A percentile compares a stretch with the other conserved stretches of the same genome.
These are phyloP conservation scores for Polychytrium aggregatum DNA, from an alignment of 192 early-diverging fungal genomes.

Conservation along the genomic window DNA sequence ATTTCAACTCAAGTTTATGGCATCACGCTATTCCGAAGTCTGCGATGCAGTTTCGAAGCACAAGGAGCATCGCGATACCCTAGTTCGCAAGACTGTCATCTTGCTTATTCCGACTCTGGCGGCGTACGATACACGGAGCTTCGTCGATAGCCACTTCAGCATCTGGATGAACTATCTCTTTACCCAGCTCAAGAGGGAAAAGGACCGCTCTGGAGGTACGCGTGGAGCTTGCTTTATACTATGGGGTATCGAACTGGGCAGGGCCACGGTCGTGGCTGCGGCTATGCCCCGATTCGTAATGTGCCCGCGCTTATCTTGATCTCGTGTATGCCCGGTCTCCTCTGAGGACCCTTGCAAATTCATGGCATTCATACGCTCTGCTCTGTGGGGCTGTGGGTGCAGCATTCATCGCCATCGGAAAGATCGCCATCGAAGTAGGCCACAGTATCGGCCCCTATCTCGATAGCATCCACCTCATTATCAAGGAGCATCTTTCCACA, in stretches of 20 bases:
- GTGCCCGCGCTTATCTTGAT: too few relatives aligned
- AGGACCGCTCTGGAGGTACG: conserved; percentile 45
- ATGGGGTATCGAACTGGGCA: too few relatives aligned
- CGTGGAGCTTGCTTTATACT: too few relatives aligned
- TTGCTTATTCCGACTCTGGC: conserved; percentile 74
- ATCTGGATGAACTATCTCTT: conserved; percentile 66
- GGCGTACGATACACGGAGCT: conserved; percentile 58
- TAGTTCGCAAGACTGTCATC: conserved; percentile 75
- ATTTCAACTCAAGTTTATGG: conserved; percentile 88
- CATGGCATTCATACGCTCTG: too few relatives aligned
- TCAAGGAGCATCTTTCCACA: conserved; percentile 60
- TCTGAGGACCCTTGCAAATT: too few relatives aligned
- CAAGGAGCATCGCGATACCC: conserved; percentile 63
- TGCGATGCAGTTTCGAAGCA: conserved; percentile 66
- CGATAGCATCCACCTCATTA: conserved; percentile 60
- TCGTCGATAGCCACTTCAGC: conserved; percentile 54
- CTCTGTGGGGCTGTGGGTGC: conserved; percentile 6
- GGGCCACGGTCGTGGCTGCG: too few relatives aligned
- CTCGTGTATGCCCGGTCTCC: too few relatives aligned
- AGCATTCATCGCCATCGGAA: conserved; percentile 79
- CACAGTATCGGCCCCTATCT: conserved; percentile 69
- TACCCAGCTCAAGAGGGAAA: conserved; percentile 55
- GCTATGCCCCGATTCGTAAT: too few relatives aligned
- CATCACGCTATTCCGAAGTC: conserved; percentile 51
- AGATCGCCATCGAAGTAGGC: conserved; percentile 68